These are phyloP conservation scores for Penicillium sp. DNA, from an alignment of 2,329 filamentous ascomycete genomes.

Conservation along the genomic window DNA sequence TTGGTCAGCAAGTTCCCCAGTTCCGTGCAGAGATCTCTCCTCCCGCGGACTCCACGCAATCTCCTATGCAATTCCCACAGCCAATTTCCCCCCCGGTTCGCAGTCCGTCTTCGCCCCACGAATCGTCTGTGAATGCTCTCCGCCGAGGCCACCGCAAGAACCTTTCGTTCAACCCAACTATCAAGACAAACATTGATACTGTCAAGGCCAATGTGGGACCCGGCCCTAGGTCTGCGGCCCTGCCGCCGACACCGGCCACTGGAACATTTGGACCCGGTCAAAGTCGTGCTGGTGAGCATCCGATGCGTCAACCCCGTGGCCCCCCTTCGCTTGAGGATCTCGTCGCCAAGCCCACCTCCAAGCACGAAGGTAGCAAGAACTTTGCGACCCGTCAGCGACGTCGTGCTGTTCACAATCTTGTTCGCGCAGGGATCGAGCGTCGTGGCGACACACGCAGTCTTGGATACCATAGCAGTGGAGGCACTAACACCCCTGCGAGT, in stretches of 20 bases:
- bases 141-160: slow-evolving; percentile 92
- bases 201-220: slow-evolving; percentile 53
- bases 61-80: slow-evolving; percentile 59
- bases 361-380: slow-evolving; percentile 94
- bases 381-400: slow-evolving; percentile 90
- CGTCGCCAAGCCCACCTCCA: slow-evolving; percentile 81
- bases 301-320: slow-evolving; percentile 85
- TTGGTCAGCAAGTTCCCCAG: slow-evolving; percentile 55
- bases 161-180: slow-evolving; percentile 64
- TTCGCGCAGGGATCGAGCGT: slow-evolving; percentile 83
- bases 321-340: slow-evolving; percentile 92
- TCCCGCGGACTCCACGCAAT: slow-evolving; percentile 62
- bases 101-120: slow-evolving; percentile 66
- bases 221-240: slow-evolving; percentile 73
- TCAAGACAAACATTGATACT: slow-evolving; percentile 47
- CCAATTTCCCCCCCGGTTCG: slow-evolving; percentile 62
- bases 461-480: slow-evolving; percentile 61
- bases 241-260: slow-evolving; percentile 76
- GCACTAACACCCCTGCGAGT: slow-evolving; percentile 85
- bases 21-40: slow-evolving; percentile 81
- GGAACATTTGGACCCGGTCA: slow-evolving; percentile 92
- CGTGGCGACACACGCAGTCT: slow-evolving; percentile 69
- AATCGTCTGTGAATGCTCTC: slow-evolving; percentile 85
- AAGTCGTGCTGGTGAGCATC: slow-evolving; percentile 89
- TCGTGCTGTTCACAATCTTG: slow-evolving; percentile 85